These are phyloP conservation scores for Nannochloropsis gaditana DNA, from an alignment of 108 stramenopile genomes.

Conservation along the genomic window DNA sequence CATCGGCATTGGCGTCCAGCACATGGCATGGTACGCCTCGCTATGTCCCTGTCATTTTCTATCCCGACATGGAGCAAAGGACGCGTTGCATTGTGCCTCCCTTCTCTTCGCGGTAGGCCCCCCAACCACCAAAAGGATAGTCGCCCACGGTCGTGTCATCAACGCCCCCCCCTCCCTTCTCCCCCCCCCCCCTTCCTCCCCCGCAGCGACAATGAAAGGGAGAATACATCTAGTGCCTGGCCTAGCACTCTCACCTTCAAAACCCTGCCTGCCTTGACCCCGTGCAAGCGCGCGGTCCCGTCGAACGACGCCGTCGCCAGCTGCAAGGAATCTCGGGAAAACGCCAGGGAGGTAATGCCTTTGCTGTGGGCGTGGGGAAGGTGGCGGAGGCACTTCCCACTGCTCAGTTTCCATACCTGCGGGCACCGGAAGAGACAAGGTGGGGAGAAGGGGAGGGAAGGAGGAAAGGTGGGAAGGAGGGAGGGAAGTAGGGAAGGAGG, in stretches of 20 bases:
- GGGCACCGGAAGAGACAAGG: no score
- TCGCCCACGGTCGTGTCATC: no score
- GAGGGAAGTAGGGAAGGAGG: not conserved
- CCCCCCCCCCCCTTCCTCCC: no score
- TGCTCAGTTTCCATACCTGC: conserved; percentile 63
- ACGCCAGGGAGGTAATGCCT: not conserved
- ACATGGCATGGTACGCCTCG: no score
- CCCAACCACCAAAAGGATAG: no score
- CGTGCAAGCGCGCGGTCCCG: conserved; percentile 52
- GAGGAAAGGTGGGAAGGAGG: not conserved
- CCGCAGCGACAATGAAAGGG: not conserved
- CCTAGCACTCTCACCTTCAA: conserved; percentile 38
- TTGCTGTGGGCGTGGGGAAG: conserved; percentile 57
- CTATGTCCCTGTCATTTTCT: no score
- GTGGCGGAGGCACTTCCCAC: conserved; percentile 67
- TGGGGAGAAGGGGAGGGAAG: not conserved
- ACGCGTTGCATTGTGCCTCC: no score
- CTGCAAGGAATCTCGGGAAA: conserved; percentile 25
- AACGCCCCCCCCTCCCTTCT: no score
- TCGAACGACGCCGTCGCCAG: conserved; percentile 52
- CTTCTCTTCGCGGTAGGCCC: no score
- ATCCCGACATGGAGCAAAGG: no score
- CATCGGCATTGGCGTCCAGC: no score
- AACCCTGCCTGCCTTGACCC: conserved; percentile 53
- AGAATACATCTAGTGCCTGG: not conserved